Evolutionary conservation across 2,329 filamentous ascomycete species (phyloP).

Genomic region (Colletotrichum costaricense): DNA sequence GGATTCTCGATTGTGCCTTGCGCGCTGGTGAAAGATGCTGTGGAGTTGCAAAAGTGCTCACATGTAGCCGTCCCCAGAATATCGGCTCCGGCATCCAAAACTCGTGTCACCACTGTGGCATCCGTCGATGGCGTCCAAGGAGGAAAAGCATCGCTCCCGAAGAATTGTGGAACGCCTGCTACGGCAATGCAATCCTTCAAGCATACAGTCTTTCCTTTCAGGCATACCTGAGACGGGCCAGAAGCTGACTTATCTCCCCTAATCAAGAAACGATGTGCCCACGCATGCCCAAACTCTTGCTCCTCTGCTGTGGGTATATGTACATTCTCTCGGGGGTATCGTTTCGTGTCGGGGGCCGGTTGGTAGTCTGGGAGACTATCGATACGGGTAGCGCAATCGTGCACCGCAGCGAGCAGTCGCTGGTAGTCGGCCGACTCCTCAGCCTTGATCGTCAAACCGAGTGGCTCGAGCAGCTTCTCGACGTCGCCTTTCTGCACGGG

Average conservation of each 20-base stretch:
- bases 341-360: conserved; percentile 50
- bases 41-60: conserved; percentile 64
- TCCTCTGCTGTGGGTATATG: conserved; percentile 51
- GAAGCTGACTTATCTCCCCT: conserved; percentile 32
- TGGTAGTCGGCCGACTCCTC: conserved; percentile 56
- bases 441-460: conserved; percentile 50
- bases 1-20: conserved; percentile 61
- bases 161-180: conserved; percentile 63
- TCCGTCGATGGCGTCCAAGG: conserved; percentile 64
- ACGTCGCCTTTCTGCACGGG: conserved; percentile 54
- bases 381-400: conserved; percentile 61
- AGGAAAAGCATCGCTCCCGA: conserved; percentile 61
- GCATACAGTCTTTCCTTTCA: conserved; percentile 59
- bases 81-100: conserved; percentile 60
- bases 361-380: conserved; percentile 59
- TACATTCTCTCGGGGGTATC: conserved; percentile 57
- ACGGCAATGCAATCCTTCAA: conserved; percentile 67
- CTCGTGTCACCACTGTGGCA: conserved; percentile 63
- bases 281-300: conserved; percentile 59
- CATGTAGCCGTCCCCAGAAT: conserved; percentile 63
- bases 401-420: conserved; percentile 60
- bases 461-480: conserved; percentile 46
- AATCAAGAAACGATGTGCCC: conserved; percentile 63
- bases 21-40: conserved; percentile 58
- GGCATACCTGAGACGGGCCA: conserved; percentile 6